Percentiles rank a stretch among this genome's conserved stretches.
phyloP scores from a whole-genome alignment of 1,139 yeast genomes.

The Candida freyschussii region DNA sequence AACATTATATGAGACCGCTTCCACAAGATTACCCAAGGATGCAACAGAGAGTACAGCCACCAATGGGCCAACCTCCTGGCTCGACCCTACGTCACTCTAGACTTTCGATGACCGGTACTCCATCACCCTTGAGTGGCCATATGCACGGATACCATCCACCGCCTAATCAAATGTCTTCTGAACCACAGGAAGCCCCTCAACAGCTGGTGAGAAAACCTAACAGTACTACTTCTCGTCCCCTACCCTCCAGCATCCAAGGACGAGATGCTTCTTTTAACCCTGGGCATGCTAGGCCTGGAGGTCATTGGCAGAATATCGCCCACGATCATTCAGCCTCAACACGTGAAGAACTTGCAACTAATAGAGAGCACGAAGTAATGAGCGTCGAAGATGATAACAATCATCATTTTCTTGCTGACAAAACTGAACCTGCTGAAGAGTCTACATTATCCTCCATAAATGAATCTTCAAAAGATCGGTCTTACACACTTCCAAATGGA shows the following conservation, averaged over 20 bases:
- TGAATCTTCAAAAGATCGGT: background rate
- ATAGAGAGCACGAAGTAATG: constrained; percentile 1
- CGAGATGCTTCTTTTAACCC: no score
- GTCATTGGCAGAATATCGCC: background rate
- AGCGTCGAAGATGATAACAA: constrained; percentile 2
- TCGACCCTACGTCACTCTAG: constrained; percentile 5
- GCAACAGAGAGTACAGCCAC: constrained; percentile 7
- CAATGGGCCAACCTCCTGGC: background rate
- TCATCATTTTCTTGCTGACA: constrained; percentile 20
- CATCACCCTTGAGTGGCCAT: constrained; percentile 16
- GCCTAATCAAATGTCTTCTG: no score
- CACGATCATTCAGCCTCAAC: background rate
- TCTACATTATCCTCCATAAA: constrained; percentile 12
- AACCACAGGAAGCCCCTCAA: no score
- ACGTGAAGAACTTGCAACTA: background rate
- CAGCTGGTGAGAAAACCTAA: no score
- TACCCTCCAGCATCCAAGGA: no score
- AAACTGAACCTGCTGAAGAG: constrained; percentile 8
- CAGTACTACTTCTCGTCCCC: no score
- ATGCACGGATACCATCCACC: constrained; percentile 4
- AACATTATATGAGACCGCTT: constrained; percentile 4
- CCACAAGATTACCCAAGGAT: constrained; percentile 4
- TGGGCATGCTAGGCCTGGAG: no score
- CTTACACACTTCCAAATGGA: constrained; percentile 9
- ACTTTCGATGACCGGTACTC: constrained; percentile 14